These are phyloP conservation scores for Exidia glandulosa DNA, from an alignment of 768 basidiomycete species.

Conservation along the genomic window DNA sequence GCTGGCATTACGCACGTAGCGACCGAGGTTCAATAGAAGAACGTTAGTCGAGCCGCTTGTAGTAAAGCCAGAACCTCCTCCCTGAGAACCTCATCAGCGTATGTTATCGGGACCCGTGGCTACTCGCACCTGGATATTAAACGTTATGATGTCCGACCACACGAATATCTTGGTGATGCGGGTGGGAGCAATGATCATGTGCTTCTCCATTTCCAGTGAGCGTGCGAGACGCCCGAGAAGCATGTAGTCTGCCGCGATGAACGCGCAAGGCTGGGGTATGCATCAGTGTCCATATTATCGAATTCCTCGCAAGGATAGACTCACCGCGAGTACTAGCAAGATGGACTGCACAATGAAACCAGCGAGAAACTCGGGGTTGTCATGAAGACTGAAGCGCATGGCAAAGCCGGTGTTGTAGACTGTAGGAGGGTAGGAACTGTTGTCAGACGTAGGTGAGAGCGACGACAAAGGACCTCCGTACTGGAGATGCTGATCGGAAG, in stretches of 20 bases:
- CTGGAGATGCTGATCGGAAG: no score
- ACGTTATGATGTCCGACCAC: slow-evolving; percentile 50
- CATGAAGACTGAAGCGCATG: no score
- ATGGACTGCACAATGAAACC: no score
- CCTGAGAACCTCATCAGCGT: no score
- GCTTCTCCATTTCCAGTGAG: slow-evolving; percentile 33
- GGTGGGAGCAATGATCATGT: slow-evolving; percentile 37
- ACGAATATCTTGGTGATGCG: slow-evolving; percentile 49
- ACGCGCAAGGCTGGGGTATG: slow-evolving; percentile 50
- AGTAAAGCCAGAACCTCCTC: neutral
- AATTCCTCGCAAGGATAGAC: no score
- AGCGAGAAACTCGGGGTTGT: no score
- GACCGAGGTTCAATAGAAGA: neutral
- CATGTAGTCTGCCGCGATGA: slow-evolving; percentile 59
- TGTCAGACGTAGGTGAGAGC: no score
- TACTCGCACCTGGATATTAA: slow-evolving; percentile 44
- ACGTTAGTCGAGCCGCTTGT: neutral
- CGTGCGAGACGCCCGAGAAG: slow-evolving; percentile 52
- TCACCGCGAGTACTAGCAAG: no score
- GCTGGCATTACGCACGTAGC: neutral
- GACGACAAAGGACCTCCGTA: no score
- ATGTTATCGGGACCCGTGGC: no score
- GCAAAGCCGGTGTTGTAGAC: no score
- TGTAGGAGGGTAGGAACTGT: no score
- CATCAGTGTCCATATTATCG: neutral